Percentiles rank a stretch among this genome's conserved stretches.
These are phyloP conservation scores for Xerocomus amazonicus DNA, from an alignment of 1,284 basidiomycete genomes.

Conservation along the genomic window DNA sequence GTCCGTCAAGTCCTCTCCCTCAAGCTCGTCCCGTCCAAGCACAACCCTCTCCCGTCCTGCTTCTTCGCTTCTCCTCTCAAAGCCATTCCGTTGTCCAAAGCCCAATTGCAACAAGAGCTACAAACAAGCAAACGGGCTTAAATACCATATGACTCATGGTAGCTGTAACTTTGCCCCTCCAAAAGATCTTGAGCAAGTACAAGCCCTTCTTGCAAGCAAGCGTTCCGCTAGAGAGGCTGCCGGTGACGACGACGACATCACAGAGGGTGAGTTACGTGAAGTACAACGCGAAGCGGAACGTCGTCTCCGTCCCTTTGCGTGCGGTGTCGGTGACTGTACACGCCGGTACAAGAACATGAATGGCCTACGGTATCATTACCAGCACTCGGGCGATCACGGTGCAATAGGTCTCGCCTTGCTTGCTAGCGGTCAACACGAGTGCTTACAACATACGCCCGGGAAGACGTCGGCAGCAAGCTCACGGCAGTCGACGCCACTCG, in stretches of 20 bases:
- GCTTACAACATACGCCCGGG: constrained; percentile 35
- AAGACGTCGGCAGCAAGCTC: constrained; percentile 30
- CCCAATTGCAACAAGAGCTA: constrained; percentile 98
- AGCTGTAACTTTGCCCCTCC: constrained; percentile 89
- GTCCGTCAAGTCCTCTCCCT: background rate
- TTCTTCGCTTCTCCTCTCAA: constrained; percentile 57
- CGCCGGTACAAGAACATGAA: constrained; percentile 99
- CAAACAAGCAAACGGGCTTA: constrained; percentile 95
- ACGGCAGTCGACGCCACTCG: constrained; percentile 32
- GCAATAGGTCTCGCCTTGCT: constrained; percentile 81
- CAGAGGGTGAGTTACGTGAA: constrained; percentile 66
- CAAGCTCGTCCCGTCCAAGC: constrained; percentile 34
- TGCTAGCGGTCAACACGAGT: constrained; percentile 79
- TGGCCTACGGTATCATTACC: constrained; percentile 92
- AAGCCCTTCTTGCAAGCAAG: constrained; percentile 63
- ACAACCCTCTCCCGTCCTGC: constrained; percentile 51
- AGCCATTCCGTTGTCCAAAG: constrained; percentile 96
- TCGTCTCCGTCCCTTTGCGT: constrained; percentile 80
- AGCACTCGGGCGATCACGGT: constrained; percentile 95
- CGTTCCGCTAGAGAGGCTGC: constrained; percentile 40
- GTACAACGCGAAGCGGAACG: constrained; percentile 82
- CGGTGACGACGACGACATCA: constrained; percentile 40
- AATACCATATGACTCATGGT: constrained; percentile 95
- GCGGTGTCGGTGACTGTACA: constrained; percentile 87
- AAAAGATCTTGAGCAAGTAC: constrained; percentile 72